Conservation (phyloP, 495 filamentous ascomycete genomes). For the Margaritispora aquatica region DNA sequence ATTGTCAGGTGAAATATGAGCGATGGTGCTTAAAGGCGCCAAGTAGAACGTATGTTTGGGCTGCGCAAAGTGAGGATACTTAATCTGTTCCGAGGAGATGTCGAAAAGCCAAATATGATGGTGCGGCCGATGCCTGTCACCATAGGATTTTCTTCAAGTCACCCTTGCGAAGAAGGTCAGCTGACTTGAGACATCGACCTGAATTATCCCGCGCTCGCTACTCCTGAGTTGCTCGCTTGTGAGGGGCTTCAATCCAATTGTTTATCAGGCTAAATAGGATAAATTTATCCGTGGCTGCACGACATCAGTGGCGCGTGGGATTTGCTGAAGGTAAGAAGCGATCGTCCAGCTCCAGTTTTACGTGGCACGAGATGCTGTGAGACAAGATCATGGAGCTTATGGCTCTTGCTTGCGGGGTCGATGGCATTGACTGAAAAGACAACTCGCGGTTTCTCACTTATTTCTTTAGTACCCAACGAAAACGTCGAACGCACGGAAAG, state of each 20-base stretch:
- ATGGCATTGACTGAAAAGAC: background rate
- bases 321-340: background rate
- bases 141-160: too few species aligned
- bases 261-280: background rate
- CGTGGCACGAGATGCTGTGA: background rate
- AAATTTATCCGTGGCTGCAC: background rate
- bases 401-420: background rate
- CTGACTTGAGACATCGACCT: background rate
- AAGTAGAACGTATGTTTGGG: too few species aligned
- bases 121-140: too few species aligned
- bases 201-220: background rate
- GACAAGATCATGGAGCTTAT: background rate
- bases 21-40: background rate
- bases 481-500: too few species aligned
- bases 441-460: too few species aligned
- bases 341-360: background rate
- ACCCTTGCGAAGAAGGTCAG: background rate
- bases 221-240: background rate
- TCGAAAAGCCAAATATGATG: background rate
- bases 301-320: background rate
- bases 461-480: too few species aligned
- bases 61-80: too few species aligned
- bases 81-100: background rate
- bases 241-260: background rate
- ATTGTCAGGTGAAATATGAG: background rate